Evolutionary conservation across 176 grass and related monocot genomes (phyloP).

Genomic region (Hyparrhenia diplandra): DNA sequence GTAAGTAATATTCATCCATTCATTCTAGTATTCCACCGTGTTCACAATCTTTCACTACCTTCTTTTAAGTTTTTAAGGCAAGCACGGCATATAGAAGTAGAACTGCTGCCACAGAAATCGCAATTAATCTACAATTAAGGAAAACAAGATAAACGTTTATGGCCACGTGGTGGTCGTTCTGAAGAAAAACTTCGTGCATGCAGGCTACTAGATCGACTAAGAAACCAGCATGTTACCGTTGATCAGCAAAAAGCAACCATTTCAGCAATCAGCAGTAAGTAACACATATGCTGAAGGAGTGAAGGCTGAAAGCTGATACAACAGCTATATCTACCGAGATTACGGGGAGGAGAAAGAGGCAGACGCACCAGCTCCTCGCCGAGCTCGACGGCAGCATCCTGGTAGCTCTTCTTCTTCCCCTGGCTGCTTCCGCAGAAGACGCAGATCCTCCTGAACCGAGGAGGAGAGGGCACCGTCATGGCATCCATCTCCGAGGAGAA

Average conservation of each 20-base stretch:
- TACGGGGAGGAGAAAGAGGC: not conserved
- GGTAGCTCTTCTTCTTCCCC: slow-evolving; percentile 65
- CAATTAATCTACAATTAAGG: not conserved
- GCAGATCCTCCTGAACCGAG: slow-evolving; percentile 57
- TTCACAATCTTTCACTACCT: too few relatives aligned
- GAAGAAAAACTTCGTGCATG: not conserved
- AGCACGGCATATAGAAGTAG: not conserved
- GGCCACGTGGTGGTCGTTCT: not conserved
- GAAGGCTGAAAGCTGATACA: not conserved
- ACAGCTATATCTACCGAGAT: not conserved
- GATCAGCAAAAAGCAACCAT: not conserved
- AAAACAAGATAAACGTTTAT: not conserved
- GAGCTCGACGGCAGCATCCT: slow-evolving; percentile 53
- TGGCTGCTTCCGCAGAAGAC: slow-evolving; percentile 65
- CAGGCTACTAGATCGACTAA: not conserved
- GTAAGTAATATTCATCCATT: too few relatives aligned
- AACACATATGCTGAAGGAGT: not conserved
- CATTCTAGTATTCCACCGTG: too few relatives aligned
- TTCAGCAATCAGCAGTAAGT: not conserved
- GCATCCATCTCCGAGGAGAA: too few relatives aligned
- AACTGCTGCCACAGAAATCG: not conserved
- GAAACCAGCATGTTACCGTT: not conserved
- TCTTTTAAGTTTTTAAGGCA: not conserved
- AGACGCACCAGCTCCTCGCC: slow-evolving; percentile 46
- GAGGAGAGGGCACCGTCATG: slow-evolving; percentile 14